Percentiles rank a stretch among this genome's conserved stretches.
These are phyloP conservation scores for Gnomoniopsis sp. DNA, from an alignment of 2,329 filamentous ascomycete species.

Conservation along the genomic window DNA sequence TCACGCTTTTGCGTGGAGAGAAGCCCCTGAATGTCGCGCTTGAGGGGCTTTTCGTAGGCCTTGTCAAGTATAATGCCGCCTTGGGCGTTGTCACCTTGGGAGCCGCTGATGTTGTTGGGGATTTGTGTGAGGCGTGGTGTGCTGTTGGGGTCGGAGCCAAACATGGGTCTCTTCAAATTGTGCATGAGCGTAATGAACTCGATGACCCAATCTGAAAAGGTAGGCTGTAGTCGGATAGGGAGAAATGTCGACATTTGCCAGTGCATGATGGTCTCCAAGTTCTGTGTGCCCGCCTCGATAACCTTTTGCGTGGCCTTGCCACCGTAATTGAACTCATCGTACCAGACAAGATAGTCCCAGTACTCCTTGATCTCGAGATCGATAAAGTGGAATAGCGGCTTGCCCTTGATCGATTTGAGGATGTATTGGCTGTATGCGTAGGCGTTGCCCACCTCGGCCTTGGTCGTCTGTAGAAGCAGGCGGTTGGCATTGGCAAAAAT, in stretches of 20 bases:
- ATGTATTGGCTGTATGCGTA: constrained; percentile 98
- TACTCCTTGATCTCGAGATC: constrained; percentile 98
- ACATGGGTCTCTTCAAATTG: constrained; percentile 66
- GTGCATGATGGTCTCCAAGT: constrained; percentile 90
- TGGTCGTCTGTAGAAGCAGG: constrained; percentile 90
- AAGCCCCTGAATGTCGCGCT: constrained; percentile 81
- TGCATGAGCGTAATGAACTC: constrained; percentile 97
- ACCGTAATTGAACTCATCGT: constrained; percentile 98
- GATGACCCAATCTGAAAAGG: constrained; percentile 89
- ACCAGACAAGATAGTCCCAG: constrained; percentile 99
- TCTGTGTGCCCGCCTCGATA: constrained; percentile 67
- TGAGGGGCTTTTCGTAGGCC: constrained; percentile 81
- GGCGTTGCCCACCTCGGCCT: constrained; percentile 93
- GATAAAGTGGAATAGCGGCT: constrained; percentile 94
- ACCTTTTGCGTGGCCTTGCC: constrained; percentile 88
- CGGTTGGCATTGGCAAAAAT: constrained; percentile 92
- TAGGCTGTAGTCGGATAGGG: constrained; percentile 72
- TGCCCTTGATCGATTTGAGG: constrained; percentile 92
- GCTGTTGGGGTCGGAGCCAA: constrained; percentile 43
- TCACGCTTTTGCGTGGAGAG: constrained; percentile 84
- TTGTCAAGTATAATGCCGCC: constrained; percentile 70
- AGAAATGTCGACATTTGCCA: constrained; percentile 96
- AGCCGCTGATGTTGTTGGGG: constrained; percentile 43
- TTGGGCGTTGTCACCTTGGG: constrained; percentile 57
- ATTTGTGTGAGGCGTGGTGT: constrained; percentile 58